Evolutionary conservation across 306 rosid species (phyloP), one percentile per base, ranked within the genome.

Genomic region (Geum urbanum): DNA sequence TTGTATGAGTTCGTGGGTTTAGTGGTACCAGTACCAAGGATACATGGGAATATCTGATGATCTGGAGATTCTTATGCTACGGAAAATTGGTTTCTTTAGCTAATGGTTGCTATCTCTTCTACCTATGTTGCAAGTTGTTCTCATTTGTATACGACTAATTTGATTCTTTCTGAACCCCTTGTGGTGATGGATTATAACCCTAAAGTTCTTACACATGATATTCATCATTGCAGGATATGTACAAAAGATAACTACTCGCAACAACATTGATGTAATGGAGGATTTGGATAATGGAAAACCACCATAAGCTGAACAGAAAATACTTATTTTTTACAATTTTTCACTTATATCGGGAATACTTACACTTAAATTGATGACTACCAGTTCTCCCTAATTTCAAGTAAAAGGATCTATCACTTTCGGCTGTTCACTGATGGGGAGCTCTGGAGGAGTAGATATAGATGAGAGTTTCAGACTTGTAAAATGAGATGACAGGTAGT

Each of bases 191-290:
- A 32, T 35, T 15, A 60, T 48, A 13, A 41, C 43, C 16, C 11
- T 53, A 39, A 64, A 55, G 20, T 41, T 70, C 70, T 77, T 57
- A 20, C 74, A 40, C 20, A 4, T 2, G 20, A 40, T 81, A 69
- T 72, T 71, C 60, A 22, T 76, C 12, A 70, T 75, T 83, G 81
- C 89, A 94, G 98, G 98, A 71, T 94, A 88, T 27, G 98, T 91
- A 79, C 97, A 94, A 85, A 94, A 94, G 90, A 90, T 94, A 75
- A 94, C 97, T 52, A 80, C 96, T 77, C 94, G 96, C 58, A 86
- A 80, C 32, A 91, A 88, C 86, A 90, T 94, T 57, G 91, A 88
- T 73, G 77, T 90, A 22, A 90, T 88, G 98, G 95, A 85, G 82
- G 96, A 88, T 81, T 81, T 90, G 82, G 97, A 91, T 70, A 82